Conservation (phyloP, 306 rosid genomes). For the Prunus mira region DNA sequence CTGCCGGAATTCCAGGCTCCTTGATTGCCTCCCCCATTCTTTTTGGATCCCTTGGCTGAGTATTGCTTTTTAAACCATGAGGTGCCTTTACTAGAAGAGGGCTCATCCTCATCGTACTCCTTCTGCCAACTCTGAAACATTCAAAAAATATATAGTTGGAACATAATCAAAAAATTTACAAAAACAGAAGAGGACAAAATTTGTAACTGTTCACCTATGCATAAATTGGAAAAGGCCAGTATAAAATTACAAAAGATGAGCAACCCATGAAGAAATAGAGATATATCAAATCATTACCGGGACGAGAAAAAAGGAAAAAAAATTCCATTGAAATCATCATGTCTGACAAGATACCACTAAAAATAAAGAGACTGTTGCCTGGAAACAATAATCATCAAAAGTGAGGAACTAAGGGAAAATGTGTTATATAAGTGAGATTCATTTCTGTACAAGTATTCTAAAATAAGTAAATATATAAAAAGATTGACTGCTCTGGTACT, state of each 20-base stretch:
- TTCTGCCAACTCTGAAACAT: constrained; percentile 38
- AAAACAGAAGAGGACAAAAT: not conserved
- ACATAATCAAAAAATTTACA: not conserved
- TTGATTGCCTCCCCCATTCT: constrained; percentile 23
- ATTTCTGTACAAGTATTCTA: not conserved
- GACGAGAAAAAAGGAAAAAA: not conserved
- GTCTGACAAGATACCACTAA: not conserved
- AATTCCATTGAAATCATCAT: not conserved
- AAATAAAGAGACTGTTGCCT: not conserved
- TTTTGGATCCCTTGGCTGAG: constrained; percentile 36
- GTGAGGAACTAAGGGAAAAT: not conserved
- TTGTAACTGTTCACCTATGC: not conserved
- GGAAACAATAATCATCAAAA: not conserved
- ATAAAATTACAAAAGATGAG: not conserved
- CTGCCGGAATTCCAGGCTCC: constrained; percentile 21
- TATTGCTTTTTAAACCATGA: constrained; percentile 49
- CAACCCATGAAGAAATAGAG: constrained; percentile 3
- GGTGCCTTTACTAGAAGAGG: constrained; percentile 39
- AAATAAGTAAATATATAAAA: not conserved
- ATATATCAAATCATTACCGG: not conserved
- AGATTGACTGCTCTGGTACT: not conserved
- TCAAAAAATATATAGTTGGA: not conserved
- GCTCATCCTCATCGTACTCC: constrained; percentile 33
- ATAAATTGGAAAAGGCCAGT: not conserved
- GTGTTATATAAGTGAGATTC: not conserved